Evolutionary conservation across 2,329 filamentous ascomycete genomes (phyloP).

Genomic region (Hypoxylon sp.): DNA sequence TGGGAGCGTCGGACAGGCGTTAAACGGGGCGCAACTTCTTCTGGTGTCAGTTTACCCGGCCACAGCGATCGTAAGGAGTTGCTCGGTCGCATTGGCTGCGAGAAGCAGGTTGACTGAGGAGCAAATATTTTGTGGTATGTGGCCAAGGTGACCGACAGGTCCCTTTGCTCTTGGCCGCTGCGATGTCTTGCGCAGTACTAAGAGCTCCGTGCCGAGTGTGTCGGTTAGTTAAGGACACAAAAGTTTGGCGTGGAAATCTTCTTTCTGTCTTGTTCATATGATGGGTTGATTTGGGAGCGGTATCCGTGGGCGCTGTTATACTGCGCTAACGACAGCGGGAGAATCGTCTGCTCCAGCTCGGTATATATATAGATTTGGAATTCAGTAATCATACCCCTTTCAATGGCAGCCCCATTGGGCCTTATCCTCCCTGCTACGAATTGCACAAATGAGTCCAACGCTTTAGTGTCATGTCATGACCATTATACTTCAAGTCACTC

Average conservation of each 20-base stretch:
- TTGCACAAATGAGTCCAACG: not conserved
- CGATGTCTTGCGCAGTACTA: slow-evolving; percentile 24
- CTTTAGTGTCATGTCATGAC: not conserved
- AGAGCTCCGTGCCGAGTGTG: slow-evolving; percentile 17
- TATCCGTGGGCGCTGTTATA: slow-evolving; percentile 22
- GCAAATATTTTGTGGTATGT: slow-evolving; percentile 18
- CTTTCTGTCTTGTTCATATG: slow-evolving; percentile 43
- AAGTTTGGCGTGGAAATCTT: slow-evolving; percentile 47
- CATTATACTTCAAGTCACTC: slow-evolving; percentile 2
- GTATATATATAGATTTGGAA: slow-evolving; percentile 53
- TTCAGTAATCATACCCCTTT: slow-evolving; percentile 52
- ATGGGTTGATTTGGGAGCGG: slow-evolving; percentile 38
- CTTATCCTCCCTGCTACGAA: not conserved
- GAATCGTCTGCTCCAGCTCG: slow-evolving; percentile 42
- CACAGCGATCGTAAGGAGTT: slow-evolving; percentile 85
- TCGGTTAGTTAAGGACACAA: slow-evolving; percentile 37
- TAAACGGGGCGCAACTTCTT: slow-evolving; percentile 67
- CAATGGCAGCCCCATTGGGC: slow-evolving; percentile 5
- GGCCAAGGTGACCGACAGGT: slow-evolving; percentile 22
- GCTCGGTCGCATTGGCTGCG: slow-evolving; percentile 85
- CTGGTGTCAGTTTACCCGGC: slow-evolving; percentile 76
- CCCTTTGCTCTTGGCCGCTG: slow-evolving; percentile 17
- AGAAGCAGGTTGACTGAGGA: slow-evolving; percentile 75
- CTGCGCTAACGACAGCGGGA: slow-evolving; percentile 26
- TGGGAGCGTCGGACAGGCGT: slow-evolving; percentile 72